Evolutionary conservation across 345 rosid genomes (phyloP), one percentile per base, ranked within the genome.

Genomic region (Ceriops tagal): DNA sequence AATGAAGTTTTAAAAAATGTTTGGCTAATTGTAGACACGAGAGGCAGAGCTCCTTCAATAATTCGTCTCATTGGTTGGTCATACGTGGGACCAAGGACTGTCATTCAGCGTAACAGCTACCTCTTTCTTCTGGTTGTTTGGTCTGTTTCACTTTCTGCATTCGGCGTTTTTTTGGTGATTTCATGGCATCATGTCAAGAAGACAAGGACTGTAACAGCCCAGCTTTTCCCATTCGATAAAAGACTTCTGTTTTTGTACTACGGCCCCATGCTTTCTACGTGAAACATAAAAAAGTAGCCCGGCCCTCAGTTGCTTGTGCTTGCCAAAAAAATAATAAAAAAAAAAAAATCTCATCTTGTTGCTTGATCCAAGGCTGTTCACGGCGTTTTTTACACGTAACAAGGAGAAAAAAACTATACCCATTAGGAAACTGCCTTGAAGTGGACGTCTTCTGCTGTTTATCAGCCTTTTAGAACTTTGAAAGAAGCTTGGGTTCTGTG

Each of bases 401-500:
- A 52, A 59, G 10, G 21, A 19, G 32, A 21, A 27, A 21, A 21
- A 56, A 56, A 22, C 7, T 56, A 7, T 24, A 22, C 35, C 75
- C 53, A 1, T n/a, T 46, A 55, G 58, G 22, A 58, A 69, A 71
- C 53, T 64, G 39, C 70, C 80, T 74, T 74, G 75, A 79, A 77
- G 61, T 61, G 71, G 72, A 64, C 80, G 72, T 69, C 68, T 71
- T 35, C 69, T 53, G 32, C 53, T 49, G 1, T 61, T 49, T 67
- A 61, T 77, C 60, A 66, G 3, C 15, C 21, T 26, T 46, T 56
- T 52, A 67, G 55, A 27, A 30, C 49, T 65, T 31, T 53, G 78
- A 67, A 58, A 34, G 81, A 66, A 80, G 80, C 83, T 84, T 66
- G 92, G 84, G 61, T 80, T 83, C 79, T 80, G 89, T 78, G 89